These are phyloP conservation scores for Tritrichomonas foetus DNA, from an alignment of 208 protist species.

Conservation along the genomic window DNA sequence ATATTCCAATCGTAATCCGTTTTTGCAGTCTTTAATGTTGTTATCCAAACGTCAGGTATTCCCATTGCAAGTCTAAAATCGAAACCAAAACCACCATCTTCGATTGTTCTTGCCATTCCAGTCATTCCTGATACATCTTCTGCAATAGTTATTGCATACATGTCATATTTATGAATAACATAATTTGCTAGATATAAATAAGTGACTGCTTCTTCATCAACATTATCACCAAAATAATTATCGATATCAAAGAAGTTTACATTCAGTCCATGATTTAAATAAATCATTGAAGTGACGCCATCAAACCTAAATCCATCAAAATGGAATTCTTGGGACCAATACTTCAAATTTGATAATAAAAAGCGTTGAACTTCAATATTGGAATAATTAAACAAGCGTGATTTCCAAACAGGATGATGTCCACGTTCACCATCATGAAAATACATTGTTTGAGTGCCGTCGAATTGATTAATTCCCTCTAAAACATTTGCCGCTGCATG, in stretches of 20 bases:
- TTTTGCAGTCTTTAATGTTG: slow-evolving; percentile 61
- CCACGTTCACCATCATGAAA: slow-evolving; percentile 59
- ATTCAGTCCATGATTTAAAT: slow-evolving; percentile 66
- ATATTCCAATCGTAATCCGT: slow-evolving; percentile 72
- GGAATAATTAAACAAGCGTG: slow-evolving; percentile 74
- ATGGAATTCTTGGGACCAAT: slow-evolving; percentile 60
- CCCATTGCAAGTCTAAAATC: slow-evolving; percentile 74
- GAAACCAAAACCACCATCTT: slow-evolving; percentile 77
- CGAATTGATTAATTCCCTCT: slow-evolving; percentile 72
- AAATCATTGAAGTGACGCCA: slow-evolving; percentile 78
- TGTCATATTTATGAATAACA: slow-evolving; percentile 40
- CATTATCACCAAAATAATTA: slow-evolving; percentile 69
- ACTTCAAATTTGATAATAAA: slow-evolving; percentile 42
- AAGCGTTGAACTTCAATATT: slow-evolving; percentile 68
- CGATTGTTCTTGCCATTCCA: slow-evolving; percentile 64
- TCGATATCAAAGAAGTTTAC: slow-evolving; percentile 38
- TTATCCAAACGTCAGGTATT: slow-evolving; percentile 77
- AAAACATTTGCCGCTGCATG: slow-evolving; percentile 44
- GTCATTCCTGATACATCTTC: slow-evolving; percentile 69
- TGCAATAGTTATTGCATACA: slow-evolving; percentile 47
- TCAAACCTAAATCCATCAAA: slow-evolving; percentile 85
- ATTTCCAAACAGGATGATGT: slow-evolving; percentile 57
- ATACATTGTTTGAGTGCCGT: slow-evolving; percentile 68
- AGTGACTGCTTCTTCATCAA: slow-evolving; percentile 65
- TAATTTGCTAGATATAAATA: slow-evolving; percentile 67